Conservation (phyloP, 2,329 filamentous ascomycete species). For the Beauveria caledonica region DNA sequence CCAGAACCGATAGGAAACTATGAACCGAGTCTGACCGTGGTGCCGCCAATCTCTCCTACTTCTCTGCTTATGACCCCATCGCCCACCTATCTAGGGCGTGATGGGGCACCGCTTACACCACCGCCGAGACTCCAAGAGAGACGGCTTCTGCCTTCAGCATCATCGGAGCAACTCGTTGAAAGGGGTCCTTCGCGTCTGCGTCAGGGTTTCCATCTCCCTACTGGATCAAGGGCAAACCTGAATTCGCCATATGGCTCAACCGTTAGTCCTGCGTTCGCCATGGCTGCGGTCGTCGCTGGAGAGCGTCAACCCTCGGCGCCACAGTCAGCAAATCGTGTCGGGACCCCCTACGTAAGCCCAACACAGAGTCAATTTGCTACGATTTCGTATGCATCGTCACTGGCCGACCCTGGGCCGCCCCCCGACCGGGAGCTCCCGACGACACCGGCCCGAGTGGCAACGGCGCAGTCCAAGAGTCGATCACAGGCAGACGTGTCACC, state of each 20-base stretch:
- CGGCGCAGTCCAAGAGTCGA: background rate
- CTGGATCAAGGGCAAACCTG: background rate
- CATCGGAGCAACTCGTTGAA: background rate
- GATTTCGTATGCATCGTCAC: background rate
- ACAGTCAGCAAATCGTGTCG: background rate
- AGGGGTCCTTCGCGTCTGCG: background rate
- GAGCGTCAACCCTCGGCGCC: background rate
- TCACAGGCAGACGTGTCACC: background rate
- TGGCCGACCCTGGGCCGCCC: slow-evolving; percentile 33
- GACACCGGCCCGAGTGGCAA: slow-evolving; percentile 17
- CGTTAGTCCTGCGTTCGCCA: background rate
- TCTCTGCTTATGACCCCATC: slow-evolving; percentile 32
- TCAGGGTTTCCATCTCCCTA: slow-evolving; percentile 2
- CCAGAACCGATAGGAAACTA: background rate
- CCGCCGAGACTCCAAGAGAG: slow-evolving; percentile 41
- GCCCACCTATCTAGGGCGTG: slow-evolving; percentile 18
- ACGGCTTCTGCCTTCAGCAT: slow-evolving; percentile 30
- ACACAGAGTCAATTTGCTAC: slow-evolving; percentile 1
- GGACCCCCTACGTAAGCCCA: background rate
- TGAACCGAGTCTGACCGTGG: slow-evolving; percentile 3
- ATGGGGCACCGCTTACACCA: slow-evolving; percentile 29
- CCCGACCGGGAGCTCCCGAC: slow-evolving; percentile 35
- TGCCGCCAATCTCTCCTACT: slow-evolving; percentile 25
- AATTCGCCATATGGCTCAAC: background rate
- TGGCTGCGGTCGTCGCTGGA: background rate